Base-by-base conservation (phyloP, 2,329 filamentous ascomycete genomes). In the Pleurostoma richardsiae region DNA sequence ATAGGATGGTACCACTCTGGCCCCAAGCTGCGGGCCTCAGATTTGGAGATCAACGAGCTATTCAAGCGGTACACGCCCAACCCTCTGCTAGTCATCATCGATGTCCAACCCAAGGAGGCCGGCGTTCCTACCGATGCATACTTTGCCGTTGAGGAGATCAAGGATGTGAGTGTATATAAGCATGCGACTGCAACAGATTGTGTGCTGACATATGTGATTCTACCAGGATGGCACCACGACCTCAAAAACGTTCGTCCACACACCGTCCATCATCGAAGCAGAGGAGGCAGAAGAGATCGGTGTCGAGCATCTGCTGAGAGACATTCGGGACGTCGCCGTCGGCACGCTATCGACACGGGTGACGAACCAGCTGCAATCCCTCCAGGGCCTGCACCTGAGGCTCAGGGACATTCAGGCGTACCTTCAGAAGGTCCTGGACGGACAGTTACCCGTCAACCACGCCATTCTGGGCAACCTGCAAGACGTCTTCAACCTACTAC, bases 1-100 rank as follows among this genome's bases (percentile, higher is more conserved):
- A 95, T 99, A 79, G 94, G 94, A 63, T 99, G 94, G 94, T 99
- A 99, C 71, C 94, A 99, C 72, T 95, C 94, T 26, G 94, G 94
- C 39, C 94, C 94, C 38, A 99, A 97, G 78, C 79, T 99, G 62
- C 85, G 94, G 64, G 92, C 91, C 47, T 96, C 94, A 41, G 94
- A 99, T 76, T 75, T 99, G 56, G 89, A 97, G 74, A 96, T 99
- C 85, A 99, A 99, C 72, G 94, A 99, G 73, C 82, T 99, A 49
- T 97, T 99, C 82, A 99, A 99, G 79, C 83, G 91, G 75, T 99
- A 99, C 75, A 96, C 91, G 45, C 90, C 94, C 26, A 95, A 97
- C 64, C 94, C 94, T 43, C 76, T 99, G 56, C 80, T 99, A 45
- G 92, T 97, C 64, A 99, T 99, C 69, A 91, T 99, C 58, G 94